phyloP scores from a whole-genome alignment of 257 asterid genomes.

The Ajuga chamaepitys region DNA sequence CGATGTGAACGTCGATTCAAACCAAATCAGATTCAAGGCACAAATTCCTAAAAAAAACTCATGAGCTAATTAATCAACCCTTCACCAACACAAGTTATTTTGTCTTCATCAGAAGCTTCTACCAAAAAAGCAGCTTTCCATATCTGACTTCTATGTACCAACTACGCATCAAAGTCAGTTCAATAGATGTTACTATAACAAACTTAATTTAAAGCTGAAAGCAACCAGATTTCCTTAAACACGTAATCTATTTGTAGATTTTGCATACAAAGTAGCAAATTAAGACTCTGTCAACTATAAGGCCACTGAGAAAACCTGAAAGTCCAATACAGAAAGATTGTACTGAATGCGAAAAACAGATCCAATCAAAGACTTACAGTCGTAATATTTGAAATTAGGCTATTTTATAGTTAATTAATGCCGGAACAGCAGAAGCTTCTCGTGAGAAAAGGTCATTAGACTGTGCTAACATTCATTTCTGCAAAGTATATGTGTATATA shows the following conservation, averaged over 20 bases:
- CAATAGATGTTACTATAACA: not conserved
- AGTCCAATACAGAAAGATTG: not conserved
- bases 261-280: not conserved
- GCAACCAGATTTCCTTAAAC: not conserved
- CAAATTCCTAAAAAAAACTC: too few relatives aligned
- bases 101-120: constrained; percentile 9
- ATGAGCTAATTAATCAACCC: too few relatives aligned
- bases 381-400: constrained; percentile 9
- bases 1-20: too few relatives aligned
- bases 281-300: too few relatives aligned
- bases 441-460: constrained; percentile 11
- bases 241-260: not conserved
- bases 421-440: constrained; percentile 18
- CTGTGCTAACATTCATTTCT: not conserved
- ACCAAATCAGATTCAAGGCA: too few relatives aligned
- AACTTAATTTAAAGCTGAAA: too few relatives aligned
- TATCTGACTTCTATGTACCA: constrained; percentile 21
- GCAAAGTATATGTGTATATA: not conserved
- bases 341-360: not conserved
- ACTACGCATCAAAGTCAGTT: constrained; percentile 6
- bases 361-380: not conserved
- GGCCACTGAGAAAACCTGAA: not conserved
- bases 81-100: too few relatives aligned
- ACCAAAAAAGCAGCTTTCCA: constrained; percentile 6
- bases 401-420: too few relatives aligned